Percentiles rank a stretch among this genome's conserved stretches.
Evolutionary conservation across 306 rosid genomes (phyloP).

Genomic region (Quillaja saponaria): DNA sequence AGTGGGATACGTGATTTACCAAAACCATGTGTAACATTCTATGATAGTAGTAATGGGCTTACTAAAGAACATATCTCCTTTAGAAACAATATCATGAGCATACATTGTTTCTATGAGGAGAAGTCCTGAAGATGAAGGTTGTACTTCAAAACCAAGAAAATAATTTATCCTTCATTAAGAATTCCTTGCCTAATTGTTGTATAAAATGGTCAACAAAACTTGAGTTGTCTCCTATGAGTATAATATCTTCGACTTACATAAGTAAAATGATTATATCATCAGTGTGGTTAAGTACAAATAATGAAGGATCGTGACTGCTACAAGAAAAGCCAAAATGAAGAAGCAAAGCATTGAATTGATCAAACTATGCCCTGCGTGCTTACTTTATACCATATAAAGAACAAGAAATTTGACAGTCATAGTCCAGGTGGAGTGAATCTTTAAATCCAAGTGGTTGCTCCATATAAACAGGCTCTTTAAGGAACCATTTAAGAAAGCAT

Average conservation of each 20-base stretch:
- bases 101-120: background rate
- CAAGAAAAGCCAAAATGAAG: too few relatives aligned
- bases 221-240: background rate
- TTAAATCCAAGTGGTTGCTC: too few relatives aligned
- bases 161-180: background rate
- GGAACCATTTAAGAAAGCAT: too few relatives aligned
- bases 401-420: too few relatives aligned
- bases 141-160: background rate
- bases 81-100: background rate
- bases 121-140: background rate
- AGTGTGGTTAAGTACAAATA: too few relatives aligned
- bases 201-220: background rate
- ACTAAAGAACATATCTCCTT: background rate
- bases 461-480: too few relatives aligned
- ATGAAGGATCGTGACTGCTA: too few relatives aligned
- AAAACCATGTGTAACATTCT: background rate
- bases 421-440: too few relatives aligned
- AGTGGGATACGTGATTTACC: background rate
- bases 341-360: too few relatives aligned
- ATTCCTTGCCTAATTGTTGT: background rate
- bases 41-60: background rate
- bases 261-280: too few relatives aligned
- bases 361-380: too few relatives aligned
- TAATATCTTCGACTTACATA: background rate
- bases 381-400: too few relatives aligned